Evolutionary conservation across 2,329 filamentous ascomycete species (phyloP).

Genomic region (Corinectria fuckeliana): DNA sequence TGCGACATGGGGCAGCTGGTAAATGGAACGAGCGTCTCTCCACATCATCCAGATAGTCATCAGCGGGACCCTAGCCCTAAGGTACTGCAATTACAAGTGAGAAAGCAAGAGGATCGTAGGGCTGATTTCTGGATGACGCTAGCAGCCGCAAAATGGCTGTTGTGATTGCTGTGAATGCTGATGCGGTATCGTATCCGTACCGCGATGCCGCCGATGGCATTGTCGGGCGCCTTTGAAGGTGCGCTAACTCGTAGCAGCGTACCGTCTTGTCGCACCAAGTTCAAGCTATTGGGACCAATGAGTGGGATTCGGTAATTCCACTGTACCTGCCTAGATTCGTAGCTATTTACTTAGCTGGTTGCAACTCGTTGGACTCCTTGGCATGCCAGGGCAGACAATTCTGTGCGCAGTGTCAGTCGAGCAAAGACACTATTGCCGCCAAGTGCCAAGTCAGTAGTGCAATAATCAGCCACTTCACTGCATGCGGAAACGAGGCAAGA

Average conservation of each 20-base stretch:
- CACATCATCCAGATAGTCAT: neutral
- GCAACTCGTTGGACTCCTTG: neutral
- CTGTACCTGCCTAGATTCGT: no score
- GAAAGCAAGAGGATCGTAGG: conserved; percentile 1
- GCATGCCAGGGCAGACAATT: neutral
- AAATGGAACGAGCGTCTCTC: conserved; percentile 6
- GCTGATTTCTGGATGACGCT: neutral
- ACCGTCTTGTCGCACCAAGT: neutral
- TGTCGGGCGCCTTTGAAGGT: neutral
- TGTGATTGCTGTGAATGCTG: neutral
- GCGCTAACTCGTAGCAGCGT: neutral
- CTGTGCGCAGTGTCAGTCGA: neutral
- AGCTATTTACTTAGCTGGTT: no score
- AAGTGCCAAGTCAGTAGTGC: neutral
- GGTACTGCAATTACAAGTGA: conserved; percentile 2
- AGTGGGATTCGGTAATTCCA: neutral
- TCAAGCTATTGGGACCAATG: neutral
- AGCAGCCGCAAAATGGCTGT: neutral
- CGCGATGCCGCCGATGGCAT: no score
- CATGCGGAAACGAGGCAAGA: neutral
- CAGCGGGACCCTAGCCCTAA: neutral
- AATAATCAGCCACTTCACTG: neutral
- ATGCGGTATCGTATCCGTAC: no score
- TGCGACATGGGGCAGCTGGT: neutral
- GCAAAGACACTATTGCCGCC: neutral